These are phyloP conservation scores for Xylaria curta DNA, from an alignment of 495 filamentous ascomycete species.

Conservation along the genomic window DNA sequence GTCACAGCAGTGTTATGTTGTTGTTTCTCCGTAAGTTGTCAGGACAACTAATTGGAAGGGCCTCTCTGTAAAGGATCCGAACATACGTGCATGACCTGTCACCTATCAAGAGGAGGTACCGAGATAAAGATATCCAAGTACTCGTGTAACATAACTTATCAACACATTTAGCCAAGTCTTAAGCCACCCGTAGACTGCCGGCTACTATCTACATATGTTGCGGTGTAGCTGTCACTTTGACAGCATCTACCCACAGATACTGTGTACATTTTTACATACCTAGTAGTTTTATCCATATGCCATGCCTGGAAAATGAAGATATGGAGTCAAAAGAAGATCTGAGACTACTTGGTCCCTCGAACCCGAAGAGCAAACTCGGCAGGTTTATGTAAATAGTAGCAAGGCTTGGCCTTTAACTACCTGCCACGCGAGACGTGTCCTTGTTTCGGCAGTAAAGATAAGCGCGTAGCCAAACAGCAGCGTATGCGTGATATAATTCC, in stretches of 20 bases:
- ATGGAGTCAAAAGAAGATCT: neutral
- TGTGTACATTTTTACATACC: too few relatives aligned
- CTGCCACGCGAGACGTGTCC: neutral
- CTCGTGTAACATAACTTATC: too few relatives aligned
- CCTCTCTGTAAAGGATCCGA: neutral
- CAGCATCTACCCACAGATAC: too few relatives aligned
- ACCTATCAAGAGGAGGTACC: too few relatives aligned
- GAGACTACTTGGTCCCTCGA: neutral
- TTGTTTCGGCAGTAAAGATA: neutral
- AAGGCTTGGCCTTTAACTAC: neutral
- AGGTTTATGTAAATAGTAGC: neutral
- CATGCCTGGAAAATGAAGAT: neutral
- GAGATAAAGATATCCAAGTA: too few relatives aligned
- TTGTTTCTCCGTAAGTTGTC: neutral
- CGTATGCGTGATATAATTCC: neutral
- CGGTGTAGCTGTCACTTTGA: too few relatives aligned
- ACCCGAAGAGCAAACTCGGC: neutral
- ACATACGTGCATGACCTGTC: neutral
- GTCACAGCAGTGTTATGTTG: neutral
- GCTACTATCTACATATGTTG: too few relatives aligned
- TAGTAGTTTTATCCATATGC: too few relatives aligned
- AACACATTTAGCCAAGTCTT: too few relatives aligned
- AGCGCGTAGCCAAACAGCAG: neutral
- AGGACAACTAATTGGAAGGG: neutral
- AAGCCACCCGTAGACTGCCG: too few relatives aligned